phyloP scores from a whole-genome alignment of 2,329 filamentous ascomycete genomes.

The Colletotrichum karsti region DNA sequence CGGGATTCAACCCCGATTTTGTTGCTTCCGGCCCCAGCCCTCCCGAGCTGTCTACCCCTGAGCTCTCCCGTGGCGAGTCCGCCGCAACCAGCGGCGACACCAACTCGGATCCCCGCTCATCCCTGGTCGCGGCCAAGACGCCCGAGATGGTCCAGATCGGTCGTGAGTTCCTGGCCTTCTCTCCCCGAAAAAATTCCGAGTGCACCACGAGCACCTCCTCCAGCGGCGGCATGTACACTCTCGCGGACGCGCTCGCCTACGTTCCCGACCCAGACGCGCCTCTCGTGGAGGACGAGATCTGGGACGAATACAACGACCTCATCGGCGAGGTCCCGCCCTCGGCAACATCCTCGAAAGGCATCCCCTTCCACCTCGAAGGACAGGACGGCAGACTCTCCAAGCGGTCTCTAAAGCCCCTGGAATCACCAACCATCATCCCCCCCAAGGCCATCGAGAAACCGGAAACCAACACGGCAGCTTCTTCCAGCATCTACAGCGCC shows the following conservation, averaged over 20 bases:
- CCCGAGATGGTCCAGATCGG: slow-evolving; percentile 40
- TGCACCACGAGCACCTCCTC: slow-evolving; percentile 56
- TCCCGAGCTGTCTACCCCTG: slow-evolving; percentile 49
- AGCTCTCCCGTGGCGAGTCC: slow-evolving; percentile 45
- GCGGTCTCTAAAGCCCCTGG: slow-evolving; percentile 45
- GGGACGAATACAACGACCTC: slow-evolving; percentile 93
- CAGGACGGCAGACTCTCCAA: slow-evolving; percentile 49
- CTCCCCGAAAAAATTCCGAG: slow-evolving; percentile 76
- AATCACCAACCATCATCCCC: slow-evolving; percentile 55
- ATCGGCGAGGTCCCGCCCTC: slow-evolving; percentile 72
- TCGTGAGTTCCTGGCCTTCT: slow-evolving; percentile 78
- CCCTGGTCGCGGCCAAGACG: slow-evolving; percentile 38
- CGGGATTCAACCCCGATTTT: slow-evolving; percentile 38
- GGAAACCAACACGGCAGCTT: slow-evolving; percentile 37
- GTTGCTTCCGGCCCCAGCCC: slow-evolving; percentile 57
- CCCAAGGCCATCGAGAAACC: slow-evolving; percentile 3
- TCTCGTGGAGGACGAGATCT: slow-evolving; percentile 84
- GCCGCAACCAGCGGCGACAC: slow-evolving; percentile 41
- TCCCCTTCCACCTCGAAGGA: slow-evolving; percentile 64
- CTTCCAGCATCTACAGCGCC: slow-evolving; percentile 62
- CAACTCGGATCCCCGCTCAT: slow-evolving; percentile 39
- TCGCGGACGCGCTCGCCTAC: slow-evolving; percentile 71
- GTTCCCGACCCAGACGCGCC: slow-evolving; percentile 69
- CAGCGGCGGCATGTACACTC: slow-evolving; percentile 68
- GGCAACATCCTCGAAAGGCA: slow-evolving; percentile 63